Evolutionary conservation across 1,284 basidiomycete species (phyloP), one percentile per base, ranked within the genome.

Genomic region (Moesziomyces antarcticus): DNA sequence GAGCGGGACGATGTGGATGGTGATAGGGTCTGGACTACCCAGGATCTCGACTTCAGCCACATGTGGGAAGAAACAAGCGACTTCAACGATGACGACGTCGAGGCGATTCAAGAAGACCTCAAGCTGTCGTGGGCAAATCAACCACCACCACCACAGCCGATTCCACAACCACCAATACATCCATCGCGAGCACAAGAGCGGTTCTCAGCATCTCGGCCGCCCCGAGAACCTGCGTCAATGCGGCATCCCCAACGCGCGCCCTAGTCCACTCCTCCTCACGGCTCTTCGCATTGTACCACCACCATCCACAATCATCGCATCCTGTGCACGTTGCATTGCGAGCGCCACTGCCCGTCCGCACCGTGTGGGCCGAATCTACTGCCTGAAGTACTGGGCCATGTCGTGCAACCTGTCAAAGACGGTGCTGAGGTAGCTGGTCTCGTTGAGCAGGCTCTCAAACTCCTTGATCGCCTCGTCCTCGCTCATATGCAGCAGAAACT

Each of bases 371-470:
- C 43, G 22, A 16, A 44, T 18, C 45, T 48, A 80, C 56, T 76
- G 78, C 43, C 78, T 48, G 46, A 82, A 82, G 60, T 80, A 82
- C 66, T 83, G 82, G 14, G 82, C 82, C 68, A 81, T 77, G 50
- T 81, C 81, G 65, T 84, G 81, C 42, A 84, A 66, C 43, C 82
- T 66, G 56, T 84, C 83, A 50, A 99, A 88, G 56, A 99, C 91
- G 30, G 92, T 93, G 0, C 93, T 93, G 76, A 98, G 89, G 84
- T 97, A 96, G 40, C 93, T 94, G 3, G 93, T 97, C 82, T 99
- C 95, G 81, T 96, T 97, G 67, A 99, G 85, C 56, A 98, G 85
- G 27, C 90, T 89, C 86, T 98, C 95, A 79, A 99, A 97, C 83
- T 96, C 93, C 85, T 95, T 93, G 85, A 98, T 95, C 8, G 97